A percentile compares a stretch with the other conserved stretches of the same genome.
Evolutionary conservation across 768 basidiomycete genomes (phyloP).

Genomic region (Pseudohyphozyma bogoriensis): DNA sequence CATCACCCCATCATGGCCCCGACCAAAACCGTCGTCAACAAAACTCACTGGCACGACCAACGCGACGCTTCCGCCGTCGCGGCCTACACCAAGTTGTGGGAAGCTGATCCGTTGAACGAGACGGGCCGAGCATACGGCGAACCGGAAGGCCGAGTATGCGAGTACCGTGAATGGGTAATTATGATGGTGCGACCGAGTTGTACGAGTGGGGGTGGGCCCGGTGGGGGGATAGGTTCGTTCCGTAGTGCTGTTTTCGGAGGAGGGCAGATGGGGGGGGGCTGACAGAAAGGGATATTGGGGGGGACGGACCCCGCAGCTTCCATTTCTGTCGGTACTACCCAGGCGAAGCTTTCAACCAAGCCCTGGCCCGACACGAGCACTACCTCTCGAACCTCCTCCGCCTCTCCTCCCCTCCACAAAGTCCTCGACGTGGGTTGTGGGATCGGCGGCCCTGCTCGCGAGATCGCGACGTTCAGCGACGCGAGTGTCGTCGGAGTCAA

Average conservation of each 20-base stretch:
- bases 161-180: conserved; percentile 91
- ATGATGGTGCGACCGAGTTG: conserved; percentile 88
- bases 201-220: conserved; percentile 69
- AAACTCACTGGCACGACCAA: no score
- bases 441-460: conserved; percentile 87
- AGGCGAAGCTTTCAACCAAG: conserved; percentile 48
- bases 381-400: conserved; percentile 82
- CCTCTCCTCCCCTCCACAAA: conserved; percentile 77
- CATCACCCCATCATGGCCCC: no score
- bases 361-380: conserved; percentile 76
- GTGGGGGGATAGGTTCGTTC: conserved; percentile 31
- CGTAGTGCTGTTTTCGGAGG: conserved; percentile 37
- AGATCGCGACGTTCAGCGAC: conserved; percentile 86
- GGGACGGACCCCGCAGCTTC: conserved; percentile 42
- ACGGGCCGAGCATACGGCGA: conserved; percentile 53
- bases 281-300: no score
- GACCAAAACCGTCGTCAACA: no score
- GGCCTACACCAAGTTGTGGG: conserved; percentile 86
- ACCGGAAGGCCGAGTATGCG: conserved; percentile 69
- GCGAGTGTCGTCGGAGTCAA: conserved; percentile 71
- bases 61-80: conserved; percentile 59
- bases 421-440: conserved; percentile 98
- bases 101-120: conserved; percentile 67
- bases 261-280: no score
- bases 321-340: conserved; percentile 96